A percentile compares a stretch with the other conserved stretches of the same genome.
Evolutionary conservation across 2,329 filamentous ascomycete species (phyloP).

Genomic region (Malbranchea zuffiana): DNA sequence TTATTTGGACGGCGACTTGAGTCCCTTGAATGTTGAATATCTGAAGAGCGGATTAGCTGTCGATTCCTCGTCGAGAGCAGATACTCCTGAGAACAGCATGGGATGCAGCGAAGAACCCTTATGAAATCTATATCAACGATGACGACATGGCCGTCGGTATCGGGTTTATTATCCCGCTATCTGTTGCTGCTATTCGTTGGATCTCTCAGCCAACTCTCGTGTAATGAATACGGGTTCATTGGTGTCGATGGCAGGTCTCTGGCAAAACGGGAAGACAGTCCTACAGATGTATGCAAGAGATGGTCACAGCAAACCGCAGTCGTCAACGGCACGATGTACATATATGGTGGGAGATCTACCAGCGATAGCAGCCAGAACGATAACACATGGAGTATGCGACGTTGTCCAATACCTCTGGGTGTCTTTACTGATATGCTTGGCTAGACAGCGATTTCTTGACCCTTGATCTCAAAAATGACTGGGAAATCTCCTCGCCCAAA

Average conservation of each 20-base stretch:
- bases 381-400: constrained; percentile 57
- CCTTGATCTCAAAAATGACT: constrained; percentile 62
- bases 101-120: no score
- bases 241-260: constrained; percentile 4
- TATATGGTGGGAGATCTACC: constrained; percentile 61
- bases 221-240: not conserved
- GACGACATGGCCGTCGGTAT: not conserved
- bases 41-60: no score
- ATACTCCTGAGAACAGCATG: no score
- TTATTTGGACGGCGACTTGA: no score
- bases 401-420: not conserved
- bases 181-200: not conserved
- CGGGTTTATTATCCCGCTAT: not conserved
- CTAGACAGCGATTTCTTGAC: constrained; percentile 60
- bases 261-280: constrained; percentile 29
- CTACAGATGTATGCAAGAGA: constrained; percentile 50
- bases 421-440: constrained; percentile 3
- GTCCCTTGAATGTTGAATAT: no score
- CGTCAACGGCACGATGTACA: constrained; percentile 64
- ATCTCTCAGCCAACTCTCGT: not conserved
- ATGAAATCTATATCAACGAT: not conserved
- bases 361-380: constrained; percentile 46
- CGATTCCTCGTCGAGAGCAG: no score
- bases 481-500: constrained; percentile 54
- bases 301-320: constrained; percentile 58